Base-by-base conservation (phyloP, 2,329 filamentous ascomycete species). In the Colletotrichum sp. region DNA sequence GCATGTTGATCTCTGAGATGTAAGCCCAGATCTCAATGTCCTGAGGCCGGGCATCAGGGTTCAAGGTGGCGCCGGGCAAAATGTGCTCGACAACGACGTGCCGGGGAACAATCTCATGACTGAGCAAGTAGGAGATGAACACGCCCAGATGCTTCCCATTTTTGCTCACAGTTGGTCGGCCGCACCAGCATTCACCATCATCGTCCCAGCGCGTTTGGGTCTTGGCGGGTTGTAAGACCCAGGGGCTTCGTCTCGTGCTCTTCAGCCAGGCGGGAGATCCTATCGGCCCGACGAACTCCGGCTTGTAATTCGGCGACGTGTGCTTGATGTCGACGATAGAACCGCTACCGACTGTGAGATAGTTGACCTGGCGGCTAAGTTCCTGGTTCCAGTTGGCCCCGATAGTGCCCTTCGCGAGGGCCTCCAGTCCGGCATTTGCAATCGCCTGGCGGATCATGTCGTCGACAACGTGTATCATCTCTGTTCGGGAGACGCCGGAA, bases 171-270 rank as follows among this genome's bases (percentile, higher is more conserved):
- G 86, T 85, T 5, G 81, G 81, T 0, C 87, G 89, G 6, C 93
- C 92, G 83, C 96, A 99, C 94, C 95, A 99, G 84, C 95, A 98
- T 77, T 99, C 95, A 24, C 94, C 95, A 39, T 93, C 90, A 65
- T 98, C 95, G 12, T 92, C 87, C 95, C 96, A 98, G 5, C 88
- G 85, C 3, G 85, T 82, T 3, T 98, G 88, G 1, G 94, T 95
- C 1, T 88, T 83, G n/a, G 86, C 80, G 0, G 89, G 88, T 2
- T 88, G 85, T 80, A 79, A 26, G 36, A 65, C 6, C n/a, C 24
- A 36, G 34, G 68, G 68, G 8, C 36, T 63, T 12, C 68, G 68
- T 28, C 24, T 32, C 18, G 68, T 63, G 39, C 67, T 32, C 65
- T 71, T 78, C 34, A 81, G 13, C 69, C 74, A 69, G 16, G 60